Evolutionary conservation across 1,284 basidiomycete species (phyloP), one percentile per base, ranked within the genome.

Genomic region (Golubevia pallescens): DNA sequence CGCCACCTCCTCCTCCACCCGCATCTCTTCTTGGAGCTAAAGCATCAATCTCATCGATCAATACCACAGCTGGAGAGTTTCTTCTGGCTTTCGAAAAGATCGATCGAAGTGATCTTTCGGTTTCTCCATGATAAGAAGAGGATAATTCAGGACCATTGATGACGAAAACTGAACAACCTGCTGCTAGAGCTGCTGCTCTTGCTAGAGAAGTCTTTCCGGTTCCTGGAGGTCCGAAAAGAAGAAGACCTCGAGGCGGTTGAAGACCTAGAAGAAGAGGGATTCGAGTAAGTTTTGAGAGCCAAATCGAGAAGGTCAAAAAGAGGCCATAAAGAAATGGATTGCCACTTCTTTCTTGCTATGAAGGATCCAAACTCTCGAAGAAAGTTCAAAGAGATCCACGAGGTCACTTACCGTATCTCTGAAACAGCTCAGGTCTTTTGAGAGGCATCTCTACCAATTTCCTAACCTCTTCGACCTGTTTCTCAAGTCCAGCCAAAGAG

Each of bases 31-130:
- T 89, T 0, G 97, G 97, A 66, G 93, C 96, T 20, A 99, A 87
- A 0, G 95, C 95, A 78, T 99, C 97, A 1, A 99, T 92, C 87
- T 99, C 97, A 80, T 99, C 97, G 55, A 99, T 88, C 32, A 99
- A 92, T 60, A 99, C 90, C 71, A 99, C 94, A 48, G 77, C 76
- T 0, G 96, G 95, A 69, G 91, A 92, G 74, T 91, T 90, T 48
- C 89, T 87, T 60, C 90, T 89, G 0, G 97, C 97, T 75, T 94
- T 91, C 24, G 89, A 89, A 85, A 99, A 99, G 0, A 99, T 91
- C 21, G 92, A 92, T 19, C 96, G 90, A 19, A 99, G 88, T 68
- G 92, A 91, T 23, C 77, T 66, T 65, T 86, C 84, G 16, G 82
- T 83, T 67, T 85, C 80, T 23, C 84, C 84, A 58, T 86, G 84